phyloP scores from a whole-genome alignment of 2,329 filamentous ascomycete genomes.

The Fusarium longipes region DNA sequence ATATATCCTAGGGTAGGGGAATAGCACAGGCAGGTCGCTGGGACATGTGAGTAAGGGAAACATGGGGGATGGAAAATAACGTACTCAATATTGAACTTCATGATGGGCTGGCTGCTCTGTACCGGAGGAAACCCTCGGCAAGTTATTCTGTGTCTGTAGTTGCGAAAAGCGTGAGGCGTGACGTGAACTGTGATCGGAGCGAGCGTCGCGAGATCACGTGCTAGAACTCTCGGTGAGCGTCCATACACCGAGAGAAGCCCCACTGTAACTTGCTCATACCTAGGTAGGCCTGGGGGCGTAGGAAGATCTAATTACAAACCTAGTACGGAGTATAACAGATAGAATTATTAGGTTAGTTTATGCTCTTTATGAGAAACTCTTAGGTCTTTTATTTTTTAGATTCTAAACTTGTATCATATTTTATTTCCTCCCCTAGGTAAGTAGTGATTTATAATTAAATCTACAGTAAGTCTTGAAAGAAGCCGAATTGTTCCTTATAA shows the following conservation, averaged over 20 bases:
- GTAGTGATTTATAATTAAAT: background rate
- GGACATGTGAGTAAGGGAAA: conserved; percentile 32
- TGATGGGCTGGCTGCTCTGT: conserved; percentile 45
- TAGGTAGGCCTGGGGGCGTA: no score
- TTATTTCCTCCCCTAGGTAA: no score
- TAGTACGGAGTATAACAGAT: no score
- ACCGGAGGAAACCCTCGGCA: conserved; percentile 35
- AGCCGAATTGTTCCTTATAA: background rate
- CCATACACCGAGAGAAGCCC: conserved; percentile 12
- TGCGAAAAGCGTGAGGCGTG: conserved; percentile 41
- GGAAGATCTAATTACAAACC: no score
- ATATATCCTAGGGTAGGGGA: conserved; percentile 70
- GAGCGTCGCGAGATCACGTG: conserved; percentile 51
- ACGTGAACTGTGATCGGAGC: conserved; percentile 37
- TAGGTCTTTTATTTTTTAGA: no score
- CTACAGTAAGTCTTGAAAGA: no score
- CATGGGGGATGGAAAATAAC: conserved; percentile 9
- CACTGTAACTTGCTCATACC: background rate
- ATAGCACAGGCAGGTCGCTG: conserved; percentile 67
- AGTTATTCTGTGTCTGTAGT: conserved; percentile 12
- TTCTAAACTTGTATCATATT: no score
- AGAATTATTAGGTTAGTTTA: no score
- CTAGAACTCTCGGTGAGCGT: conserved; percentile 6
- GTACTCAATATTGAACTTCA: conserved; percentile 66
- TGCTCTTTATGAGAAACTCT: no score